Evolutionary conservation across 2,329 filamentous ascomycete genomes (phyloP).

Genomic region (Aschersonia sp.): DNA sequence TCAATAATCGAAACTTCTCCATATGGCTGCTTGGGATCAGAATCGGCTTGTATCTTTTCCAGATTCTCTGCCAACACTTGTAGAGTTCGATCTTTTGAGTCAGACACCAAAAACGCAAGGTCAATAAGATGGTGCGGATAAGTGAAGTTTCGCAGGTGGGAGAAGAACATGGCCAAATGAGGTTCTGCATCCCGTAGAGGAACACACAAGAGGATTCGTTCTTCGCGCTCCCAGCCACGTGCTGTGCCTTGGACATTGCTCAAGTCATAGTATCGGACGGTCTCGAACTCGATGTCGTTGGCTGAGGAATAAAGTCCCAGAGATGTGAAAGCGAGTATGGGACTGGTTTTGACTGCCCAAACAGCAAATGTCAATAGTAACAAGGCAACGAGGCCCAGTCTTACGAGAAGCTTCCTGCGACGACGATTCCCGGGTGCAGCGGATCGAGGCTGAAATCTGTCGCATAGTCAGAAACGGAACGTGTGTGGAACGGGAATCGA

Average conservation of each 20-base stretch:
- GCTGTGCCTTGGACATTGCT: slow-evolving; percentile 83
- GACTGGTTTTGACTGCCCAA: slow-evolving; percentile 59
- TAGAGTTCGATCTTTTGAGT: slow-evolving; percentile 88
- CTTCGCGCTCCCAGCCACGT: slow-evolving; percentile 89
- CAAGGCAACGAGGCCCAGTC: slow-evolving; percentile 45
- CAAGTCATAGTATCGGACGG: slow-evolving; percentile 93
- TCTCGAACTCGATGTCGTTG: slow-evolving; percentile 72
- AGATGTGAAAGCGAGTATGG: slow-evolving; percentile 45
- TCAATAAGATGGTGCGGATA: slow-evolving; percentile 96
- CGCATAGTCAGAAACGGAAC: not conserved
- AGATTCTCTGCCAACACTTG: slow-evolving; percentile 61
- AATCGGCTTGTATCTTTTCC: slow-evolving; percentile 63
- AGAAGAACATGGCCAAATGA: slow-evolving; percentile 96
- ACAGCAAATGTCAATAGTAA: slow-evolving; percentile 53
- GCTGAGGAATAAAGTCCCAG: slow-evolving; percentile 54
- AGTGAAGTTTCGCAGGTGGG: slow-evolving; percentile 90
- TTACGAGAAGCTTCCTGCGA: slow-evolving; percentile 57
- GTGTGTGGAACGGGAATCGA: not conserved
- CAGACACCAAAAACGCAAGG: slow-evolving; percentile 89
- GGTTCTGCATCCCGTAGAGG: slow-evolving; percentile 84
- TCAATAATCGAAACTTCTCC: slow-evolving; percentile 96
- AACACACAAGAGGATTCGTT: slow-evolving; percentile 88
- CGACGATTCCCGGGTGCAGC: slow-evolving; percentile 57
- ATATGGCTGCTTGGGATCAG: slow-evolving; percentile 69
- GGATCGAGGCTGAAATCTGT: slow-evolving; percentile 63